Percentiles rank a stretch among this genome's conserved stretches.
phyloP scores from a whole-genome alignment of 2,329 filamentous ascomycete genomes.

The Rhynchosporium secalis region DNA sequence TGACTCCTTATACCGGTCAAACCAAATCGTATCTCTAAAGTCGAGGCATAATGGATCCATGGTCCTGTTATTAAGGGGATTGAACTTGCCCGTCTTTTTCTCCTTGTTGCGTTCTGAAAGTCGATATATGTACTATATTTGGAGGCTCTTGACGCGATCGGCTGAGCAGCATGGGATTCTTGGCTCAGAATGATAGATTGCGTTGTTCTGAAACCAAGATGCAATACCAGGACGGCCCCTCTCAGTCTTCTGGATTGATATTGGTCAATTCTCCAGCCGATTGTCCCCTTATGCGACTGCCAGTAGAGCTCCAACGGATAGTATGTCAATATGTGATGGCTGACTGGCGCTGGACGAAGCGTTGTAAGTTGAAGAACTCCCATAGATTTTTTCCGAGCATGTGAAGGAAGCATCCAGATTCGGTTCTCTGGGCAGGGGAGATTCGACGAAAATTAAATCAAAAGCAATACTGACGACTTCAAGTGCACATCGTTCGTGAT shows the following conservation, averaged over 20 bases:
- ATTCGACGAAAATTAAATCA: not conserved
- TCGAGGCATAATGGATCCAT: conserved; percentile 2
- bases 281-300: conserved; percentile 1
- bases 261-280: not conserved
- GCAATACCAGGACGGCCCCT: not conserved
- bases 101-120: not conserved
- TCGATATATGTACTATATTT: not conserved
- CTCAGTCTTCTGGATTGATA: not conserved
- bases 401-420: not conserved
- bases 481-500: conserved; percentile 11
- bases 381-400: not conserved
- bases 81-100: not conserved
- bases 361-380: not conserved
- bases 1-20: not conserved
- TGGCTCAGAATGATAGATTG: not conserved
- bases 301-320: not conserved
- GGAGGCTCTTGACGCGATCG: not conserved
- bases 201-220: not conserved
- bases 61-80: conserved; percentile 11
- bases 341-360: conserved; percentile 8
- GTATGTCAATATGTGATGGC: conserved; percentile 5
- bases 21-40: not conserved
- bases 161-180: not conserved
- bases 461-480: not conserved
- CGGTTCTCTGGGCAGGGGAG: not conserved